Evolutionary conservation across 495 filamentous ascomycete species (phyloP), one percentile per base, ranked within the genome.

Genomic region (Xeromyces bisporus): DNA sequence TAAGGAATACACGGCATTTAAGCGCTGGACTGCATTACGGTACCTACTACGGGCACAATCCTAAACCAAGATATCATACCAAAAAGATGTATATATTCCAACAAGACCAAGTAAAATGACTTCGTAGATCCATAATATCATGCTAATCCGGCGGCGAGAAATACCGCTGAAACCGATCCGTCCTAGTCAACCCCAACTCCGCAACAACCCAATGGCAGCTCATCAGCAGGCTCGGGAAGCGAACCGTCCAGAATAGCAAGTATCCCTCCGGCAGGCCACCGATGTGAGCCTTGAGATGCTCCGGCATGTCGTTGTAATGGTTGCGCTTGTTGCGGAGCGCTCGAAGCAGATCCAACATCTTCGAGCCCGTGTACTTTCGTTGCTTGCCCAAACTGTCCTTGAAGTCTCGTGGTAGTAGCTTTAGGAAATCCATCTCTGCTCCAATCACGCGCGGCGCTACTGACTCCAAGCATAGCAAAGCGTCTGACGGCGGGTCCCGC

Each of bases 241-340:
- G 62, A 7, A 60, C 51, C 0, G 79, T 76, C 80, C 89, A 97
- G 52, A 91, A 96, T 7, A 62, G 64, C 24, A 94, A 51, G 46
- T 93, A 97, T 0, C 83, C 85, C 14, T 80, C 78, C 0, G 86
- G 80, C 40, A 93, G 47, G 3, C 75, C 56, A 1, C 85, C 87
- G 32, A 94, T 81, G 41, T 75, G 65, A 16, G 62, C 54, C 58
- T 85, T 84, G 35, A 92, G 67, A 26, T 71, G 49, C 7, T 81
- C 77, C 7, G 78, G 71, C 71, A 97, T 75, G 39, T 94, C 80
- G 37, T 93, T 79, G 53, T 87, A 91, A 52, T 96, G 87, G 37
- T 89, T 80, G 37, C 76, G 75, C 66, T 97, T 97, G 50, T 97
- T 97, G n/a, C 89, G 64, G 36, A 97, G 56, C 6, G 84, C 91